Conservation (phyloP, 805 yeast genomes). For the Candida caryicola region DNA sequence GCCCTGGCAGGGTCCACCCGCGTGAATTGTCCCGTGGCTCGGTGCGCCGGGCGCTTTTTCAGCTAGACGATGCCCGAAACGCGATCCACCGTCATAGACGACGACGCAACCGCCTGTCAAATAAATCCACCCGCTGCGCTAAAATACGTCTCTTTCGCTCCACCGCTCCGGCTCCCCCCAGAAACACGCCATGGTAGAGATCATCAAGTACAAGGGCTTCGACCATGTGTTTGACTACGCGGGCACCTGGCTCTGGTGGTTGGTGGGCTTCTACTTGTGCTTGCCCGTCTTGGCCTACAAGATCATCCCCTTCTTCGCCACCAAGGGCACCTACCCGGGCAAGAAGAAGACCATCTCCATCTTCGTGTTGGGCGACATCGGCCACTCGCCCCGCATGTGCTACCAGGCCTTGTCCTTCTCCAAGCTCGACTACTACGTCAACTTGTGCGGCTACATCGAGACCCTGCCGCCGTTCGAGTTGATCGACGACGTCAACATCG, state of each 20-base stretch:
- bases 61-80: too few relatives aligned
- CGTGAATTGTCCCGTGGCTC: too few relatives aligned
- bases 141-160: too few relatives aligned
- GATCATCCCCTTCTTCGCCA: conserved; percentile 35
- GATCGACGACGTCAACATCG: conserved; percentile 48
- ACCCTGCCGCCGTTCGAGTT: conserved; percentile 51
- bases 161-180: too few relatives aligned
- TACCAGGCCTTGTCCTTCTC: conserved; percentile 83
- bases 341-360: conserved; percentile 58
- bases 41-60: too few relatives aligned
- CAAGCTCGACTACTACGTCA: conserved; percentile 68
- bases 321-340: conserved; percentile 19
- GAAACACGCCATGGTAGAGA: neutral
- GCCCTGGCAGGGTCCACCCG: too few relatives aligned
- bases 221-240: conserved; percentile 11
- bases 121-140: too few relatives aligned
- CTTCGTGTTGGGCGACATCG: conserved; percentile 87
- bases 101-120: neutral
- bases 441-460: conserved; percentile 79
- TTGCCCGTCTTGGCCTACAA: conserved; percentile 45
- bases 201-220: conserved; percentile 12
- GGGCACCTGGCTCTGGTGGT: conserved; percentile 41
- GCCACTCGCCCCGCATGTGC: conserved; percentile 92
- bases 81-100: neutral
- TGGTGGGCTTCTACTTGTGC: conserved; percentile 45